Base-by-base conservation (phyloP, 2,329 filamentous ascomycete species). In the Gyromitra esculenta region DNA sequence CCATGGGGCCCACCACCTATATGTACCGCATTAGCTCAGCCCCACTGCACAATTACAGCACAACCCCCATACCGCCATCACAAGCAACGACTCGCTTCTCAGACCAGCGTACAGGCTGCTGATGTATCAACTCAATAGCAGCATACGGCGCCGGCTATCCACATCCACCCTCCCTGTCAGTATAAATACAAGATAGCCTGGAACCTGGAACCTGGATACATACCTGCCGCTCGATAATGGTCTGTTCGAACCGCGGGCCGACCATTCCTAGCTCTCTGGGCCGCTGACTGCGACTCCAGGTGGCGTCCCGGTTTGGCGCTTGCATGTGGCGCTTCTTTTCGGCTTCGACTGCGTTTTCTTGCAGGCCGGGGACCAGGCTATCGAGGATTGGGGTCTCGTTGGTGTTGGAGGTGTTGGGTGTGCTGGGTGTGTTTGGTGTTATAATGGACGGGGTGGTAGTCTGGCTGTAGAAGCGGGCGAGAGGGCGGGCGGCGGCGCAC, bases 171-270 rank as follows among this genome's bases (percentile, higher is more conserved):
- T 2, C 41, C 41, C 41, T 0, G 48, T 60, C n/a, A 60, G 37
- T 7, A 41, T 41, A 31, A 31, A 8, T 7, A 45, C 8, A 21
- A 18, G 48, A 7, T 59, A 18, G 21, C 5, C 13, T 37, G 8
- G 7, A 18, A 39, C n/a, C 41, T 21, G 18, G 9, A 15, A 11
- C 5, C 0, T 2, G 9, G 13, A 13, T 15, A 82, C 89, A 80
- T 87, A 97, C 95, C 92, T 99, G 96, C 80, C 91, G 86, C 81
- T 91, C 89, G 85, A 98, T 95, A 82, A 97, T 93, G 43, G 93
- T 98, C 89, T 98, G 95, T 87, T 99, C 96, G 82, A 99, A 99
- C 81, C 95, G 88, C 79, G 96, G 96, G 54, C 96, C 96, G 54
- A 90, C 90, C 95, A 99, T 99, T 68, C 94, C 96, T 84, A 90